These are phyloP conservation scores for Aschersonia sp. DNA, from an alignment of 2,329 filamentous ascomycete species.

Conservation along the genomic window DNA sequence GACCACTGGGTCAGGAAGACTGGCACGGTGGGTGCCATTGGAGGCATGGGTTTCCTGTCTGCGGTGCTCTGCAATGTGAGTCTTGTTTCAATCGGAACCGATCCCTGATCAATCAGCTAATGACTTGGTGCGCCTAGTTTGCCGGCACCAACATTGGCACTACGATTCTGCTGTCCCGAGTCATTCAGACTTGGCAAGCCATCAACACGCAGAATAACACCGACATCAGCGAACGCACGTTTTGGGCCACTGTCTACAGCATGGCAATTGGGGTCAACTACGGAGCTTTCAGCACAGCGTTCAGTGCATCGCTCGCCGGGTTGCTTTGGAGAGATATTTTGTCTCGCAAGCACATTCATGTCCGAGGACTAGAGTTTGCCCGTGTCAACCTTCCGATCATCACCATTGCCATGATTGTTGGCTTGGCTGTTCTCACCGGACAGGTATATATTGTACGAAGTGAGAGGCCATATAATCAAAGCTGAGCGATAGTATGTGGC, in stretches of 20 bases:
- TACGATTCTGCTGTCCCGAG: conserved; percentile 55
- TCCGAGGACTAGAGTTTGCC: conserved; percentile 49
- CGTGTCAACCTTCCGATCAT: conserved; percentile 58
- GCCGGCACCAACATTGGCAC: conserved; percentile 66
- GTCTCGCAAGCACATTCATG: conserved; percentile 49
- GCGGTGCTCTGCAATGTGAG: conserved; percentile 59
- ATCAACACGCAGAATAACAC: conserved; percentile 35
- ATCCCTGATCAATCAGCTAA: too few species aligned
- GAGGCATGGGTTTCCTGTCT: conserved; percentile 59
- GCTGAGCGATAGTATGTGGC: neutral
- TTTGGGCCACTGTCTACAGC: conserved; percentile 60
- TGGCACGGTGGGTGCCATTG: conserved; percentile 51
- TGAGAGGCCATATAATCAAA: conserved; percentile 4
- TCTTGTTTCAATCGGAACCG: conserved; percentile 7
- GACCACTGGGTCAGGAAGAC: conserved; percentile 57
- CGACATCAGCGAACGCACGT: conserved; percentile 47
- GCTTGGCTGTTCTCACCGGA: conserved; percentile 43
- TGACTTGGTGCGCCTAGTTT: conserved; percentile 32
- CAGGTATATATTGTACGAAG: conserved; percentile 42
- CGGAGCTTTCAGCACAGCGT: conserved; percentile 57
- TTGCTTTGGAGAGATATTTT: conserved; percentile 62
- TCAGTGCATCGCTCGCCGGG: conserved; percentile 57
- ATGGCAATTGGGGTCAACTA: conserved; percentile 66
- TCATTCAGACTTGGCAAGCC: conserved; percentile 52
- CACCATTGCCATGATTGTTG: conserved; percentile 50